Evolutionary conservation across 1,284 basidiomycete genomes (phyloP), one percentile per base, ranked within the genome.

Genomic region (Meripilus lineatus): DNA sequence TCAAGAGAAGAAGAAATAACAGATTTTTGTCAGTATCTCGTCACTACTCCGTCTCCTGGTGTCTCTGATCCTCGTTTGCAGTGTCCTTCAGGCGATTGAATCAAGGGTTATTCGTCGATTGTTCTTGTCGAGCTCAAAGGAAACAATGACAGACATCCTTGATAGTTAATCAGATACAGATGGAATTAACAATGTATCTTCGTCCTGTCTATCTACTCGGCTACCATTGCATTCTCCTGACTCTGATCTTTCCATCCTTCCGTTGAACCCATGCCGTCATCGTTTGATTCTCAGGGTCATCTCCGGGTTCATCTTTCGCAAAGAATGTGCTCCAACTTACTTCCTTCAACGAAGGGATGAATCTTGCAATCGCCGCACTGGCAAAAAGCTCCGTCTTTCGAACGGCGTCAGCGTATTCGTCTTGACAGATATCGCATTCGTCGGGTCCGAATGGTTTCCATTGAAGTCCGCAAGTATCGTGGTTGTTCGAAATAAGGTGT

Each of bases 251-350:
- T 35, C 66, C 67, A 14, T 58, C 56, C 32, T 46, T 52, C 34
- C 71, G 65, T 42, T 61, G 46, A 33, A 77, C 52, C 46, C 66
- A 68, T 3, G 66, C 52, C 20, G 55, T 68, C 35, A 70, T 69
- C 56, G 53, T 51, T 43, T 58, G 54, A 24, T 44, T 38, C 46
- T 49, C 53, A 41, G 56, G 52, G 8, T 58, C 58, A 23, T 45
- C 54, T 21, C 52, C 53, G 15, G 44, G 33, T 32, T 43, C 40
- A 37, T 51, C 53, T 45, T 22, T 50, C 25, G 58, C 50, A 50
- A 79, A 77, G 55, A 75, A 75, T 0, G 78, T 72, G 48, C 72
- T 75, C 77, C 80, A 84, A 21, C 67, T 58, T 33, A 81, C 61
- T 5, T 51, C 69, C 48, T 64, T 54, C 18, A 83, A 48, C 2